phyloP scores from a whole-genome alignment of 2,329 filamentous ascomycete species.

The Penicillium sp. region DNA sequence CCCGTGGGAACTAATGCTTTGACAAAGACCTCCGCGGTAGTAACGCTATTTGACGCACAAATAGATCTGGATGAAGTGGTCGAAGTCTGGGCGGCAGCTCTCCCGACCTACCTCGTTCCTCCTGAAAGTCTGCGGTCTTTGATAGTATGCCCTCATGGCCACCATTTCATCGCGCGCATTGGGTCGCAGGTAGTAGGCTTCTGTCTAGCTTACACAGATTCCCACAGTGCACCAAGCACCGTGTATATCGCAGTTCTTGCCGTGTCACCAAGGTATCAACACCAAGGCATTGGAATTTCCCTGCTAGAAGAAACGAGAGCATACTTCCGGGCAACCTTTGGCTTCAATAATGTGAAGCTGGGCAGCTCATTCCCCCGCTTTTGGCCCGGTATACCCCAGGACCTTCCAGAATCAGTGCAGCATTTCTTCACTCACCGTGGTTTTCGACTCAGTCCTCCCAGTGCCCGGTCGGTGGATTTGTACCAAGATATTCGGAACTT shows the following conservation, averaged over 20 bases:
- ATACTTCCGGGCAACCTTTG: slow-evolving; percentile 26
- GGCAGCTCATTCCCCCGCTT: slow-evolving; percentile 43
- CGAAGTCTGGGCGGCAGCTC: slow-evolving; percentile 35
- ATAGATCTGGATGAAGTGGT: slow-evolving; percentile 31
- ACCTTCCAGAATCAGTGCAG: slow-evolving; percentile 34
- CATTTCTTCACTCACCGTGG: slow-evolving; percentile 46
- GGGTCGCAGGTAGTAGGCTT: slow-evolving; percentile 34
- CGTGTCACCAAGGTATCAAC: slow-evolving; percentile 34
- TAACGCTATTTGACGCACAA: slow-evolving; percentile 19
- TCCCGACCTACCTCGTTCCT: slow-evolving; percentile 38
- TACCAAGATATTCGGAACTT: slow-evolving; percentile 40
- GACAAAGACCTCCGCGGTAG: slow-evolving; percentile 8
- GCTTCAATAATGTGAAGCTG: slow-evolving; percentile 25
- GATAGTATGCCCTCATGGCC: slow-evolving; percentile 26
- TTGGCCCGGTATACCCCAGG: slow-evolving; percentile 45
- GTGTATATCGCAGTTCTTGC: slow-evolving; percentile 39
- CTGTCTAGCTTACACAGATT: slow-evolving; percentile 36
- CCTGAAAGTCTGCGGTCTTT: slow-evolving; percentile 27
- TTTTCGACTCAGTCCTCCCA: slow-evolving; percentile 29
- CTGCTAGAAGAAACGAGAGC: slow-evolving; percentile 32
- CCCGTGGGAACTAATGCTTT: slow-evolving; percentile 31
- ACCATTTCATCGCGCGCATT: slow-evolving; percentile 36
- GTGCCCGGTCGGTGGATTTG: slow-evolving; percentile 37
- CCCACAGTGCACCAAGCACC: slow-evolving; percentile 21
- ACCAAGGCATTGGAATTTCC: slow-evolving; percentile 40